Percentiles rank a stretch among this genome's conserved stretches.
Evolutionary conservation across 1,284 basidiomycete species (phyloP).

Genomic region (Moesziomyces sp.): DNA sequence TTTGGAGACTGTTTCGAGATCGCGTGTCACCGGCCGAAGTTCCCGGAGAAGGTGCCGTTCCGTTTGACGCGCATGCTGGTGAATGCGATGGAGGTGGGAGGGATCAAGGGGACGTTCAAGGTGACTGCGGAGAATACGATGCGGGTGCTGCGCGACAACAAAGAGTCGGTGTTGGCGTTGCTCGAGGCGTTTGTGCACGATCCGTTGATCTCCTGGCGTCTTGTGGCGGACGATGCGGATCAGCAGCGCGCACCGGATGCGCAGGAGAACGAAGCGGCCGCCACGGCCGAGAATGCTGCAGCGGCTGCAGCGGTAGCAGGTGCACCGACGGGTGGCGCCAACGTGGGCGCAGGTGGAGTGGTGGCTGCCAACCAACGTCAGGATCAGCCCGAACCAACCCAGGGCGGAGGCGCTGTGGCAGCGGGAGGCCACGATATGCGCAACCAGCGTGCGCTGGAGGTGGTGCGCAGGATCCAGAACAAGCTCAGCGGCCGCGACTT

Average conservation of each 20-base stretch:
- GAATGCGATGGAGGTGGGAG: conserved; percentile 96
- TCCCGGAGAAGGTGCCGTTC: conserved; percentile 99
- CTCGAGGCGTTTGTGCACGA: conserved; percentile 82
- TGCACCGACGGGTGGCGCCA: conserved; percentile 10
- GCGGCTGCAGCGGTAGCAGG: conserved; percentile 1
- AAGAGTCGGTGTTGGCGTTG: conserved; percentile 97
- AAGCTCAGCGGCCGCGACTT: conserved; percentile 65
- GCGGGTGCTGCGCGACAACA: conserved; percentile 94
- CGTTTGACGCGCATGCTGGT: conserved; percentile 97
- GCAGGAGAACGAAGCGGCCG: conserved; percentile 56
- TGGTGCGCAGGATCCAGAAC: conserved; percentile 65
- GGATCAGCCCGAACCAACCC: neutral
- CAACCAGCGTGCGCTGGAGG: conserved; percentile 63
- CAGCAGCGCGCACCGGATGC: conserved; percentile 61
- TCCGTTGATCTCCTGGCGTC: conserved; percentile 73
- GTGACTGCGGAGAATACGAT: conserved; percentile 97
- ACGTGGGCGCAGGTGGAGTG: conserved; percentile 4
- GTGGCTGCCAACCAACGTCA: conserved; percentile 18
- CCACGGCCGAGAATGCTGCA: conserved; percentile 11
- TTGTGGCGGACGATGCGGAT: conserved; percentile 55
- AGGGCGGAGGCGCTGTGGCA: neutral
- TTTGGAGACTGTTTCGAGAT: conserved; percentile 74
- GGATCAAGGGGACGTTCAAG: conserved; percentile 96
- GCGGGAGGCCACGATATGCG: conserved; percentile 41
- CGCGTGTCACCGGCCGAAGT: conserved; percentile 81